phyloP scores from a whole-genome alignment of 2,329 filamentous ascomycete species.

The Ambrosiella beaveri region DNA sequence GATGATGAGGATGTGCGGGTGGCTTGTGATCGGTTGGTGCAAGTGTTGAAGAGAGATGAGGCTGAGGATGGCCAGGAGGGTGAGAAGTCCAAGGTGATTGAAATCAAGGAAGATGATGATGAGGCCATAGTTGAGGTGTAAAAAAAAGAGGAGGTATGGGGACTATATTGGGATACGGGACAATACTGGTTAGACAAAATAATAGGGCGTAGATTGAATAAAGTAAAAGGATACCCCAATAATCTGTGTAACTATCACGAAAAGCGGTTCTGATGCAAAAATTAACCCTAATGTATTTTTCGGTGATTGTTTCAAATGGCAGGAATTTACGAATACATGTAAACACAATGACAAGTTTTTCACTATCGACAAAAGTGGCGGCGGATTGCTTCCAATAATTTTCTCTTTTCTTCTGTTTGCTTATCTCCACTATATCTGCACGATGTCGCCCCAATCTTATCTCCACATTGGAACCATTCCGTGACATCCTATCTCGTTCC shows the following conservation, averaged over 20 bases:
- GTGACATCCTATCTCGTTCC: neutral
- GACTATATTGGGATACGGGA: neutral
- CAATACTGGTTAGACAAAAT: neutral
- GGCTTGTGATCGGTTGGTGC: constrained; percentile 74
- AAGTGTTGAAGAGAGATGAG: constrained; percentile 73
- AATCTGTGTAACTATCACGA: no score
- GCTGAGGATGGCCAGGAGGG: constrained; percentile 28
- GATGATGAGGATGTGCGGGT: constrained; percentile 67
- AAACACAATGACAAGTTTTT: no score
- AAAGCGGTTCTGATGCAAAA: no score
- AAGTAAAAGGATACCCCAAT: neutral
- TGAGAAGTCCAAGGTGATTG: constrained; percentile 25
- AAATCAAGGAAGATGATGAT: constrained; percentile 31
- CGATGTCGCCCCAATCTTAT: neutral
- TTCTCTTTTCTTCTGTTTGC: neutral
- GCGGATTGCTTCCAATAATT: neutral
- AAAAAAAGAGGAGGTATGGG: neutral
- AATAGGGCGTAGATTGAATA: neutral
- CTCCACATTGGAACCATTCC: neutral
- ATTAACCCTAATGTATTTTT: no score
- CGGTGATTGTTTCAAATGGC: no score
- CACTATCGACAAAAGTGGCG: no score
- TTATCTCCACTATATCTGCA: neutral
- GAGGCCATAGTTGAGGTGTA: constrained; percentile 38
- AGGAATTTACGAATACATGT: no score